These are phyloP conservation scores for Flaveria bidentis DNA, from an alignment of 129 eudicot species.

Conservation along the genomic window DNA sequence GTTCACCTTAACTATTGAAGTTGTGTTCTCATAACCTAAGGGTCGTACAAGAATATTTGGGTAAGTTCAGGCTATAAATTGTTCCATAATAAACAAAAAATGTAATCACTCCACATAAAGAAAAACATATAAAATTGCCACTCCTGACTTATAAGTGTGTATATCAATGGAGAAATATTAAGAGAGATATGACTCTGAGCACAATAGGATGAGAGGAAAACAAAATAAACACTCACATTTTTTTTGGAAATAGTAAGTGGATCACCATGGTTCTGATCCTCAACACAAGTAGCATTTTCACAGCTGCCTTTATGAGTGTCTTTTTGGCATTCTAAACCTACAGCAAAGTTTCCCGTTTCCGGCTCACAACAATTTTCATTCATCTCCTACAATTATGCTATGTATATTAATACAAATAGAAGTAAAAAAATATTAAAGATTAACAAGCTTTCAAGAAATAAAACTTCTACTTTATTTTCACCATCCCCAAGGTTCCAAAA, in stretches of 20 bases:
- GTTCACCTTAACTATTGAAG: no score
- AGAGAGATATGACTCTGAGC: constrained; percentile 9
- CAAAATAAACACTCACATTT: constrained; percentile 46
- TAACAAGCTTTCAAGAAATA: constrained; percentile 24
- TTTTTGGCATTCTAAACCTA: constrained; percentile 27
- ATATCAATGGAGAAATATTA: constrained; percentile 22
- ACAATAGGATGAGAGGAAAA: constrained; percentile 6
- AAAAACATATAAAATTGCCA: background rate
- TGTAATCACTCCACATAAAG: background rate
- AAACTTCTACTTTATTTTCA: constrained; percentile 7
- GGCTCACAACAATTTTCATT: constrained; percentile 38
- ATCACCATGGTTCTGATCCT: background rate
- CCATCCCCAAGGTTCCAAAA: constrained; percentile 20
- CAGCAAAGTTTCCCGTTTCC: constrained; percentile 33
- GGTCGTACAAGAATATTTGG: background rate
- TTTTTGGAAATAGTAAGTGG: constrained; percentile 37
- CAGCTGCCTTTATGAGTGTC: constrained; percentile 35
- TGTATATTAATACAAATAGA: constrained; percentile 35
- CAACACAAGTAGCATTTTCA: background rate
- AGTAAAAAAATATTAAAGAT: constrained; percentile 8
- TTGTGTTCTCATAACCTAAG: no score
- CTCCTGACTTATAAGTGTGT: background rate
- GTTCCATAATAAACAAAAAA: background rate
- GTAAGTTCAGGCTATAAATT: background rate
- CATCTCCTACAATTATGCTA: constrained; percentile 47